Evolutionary conservation across 352 stramenopile species (phyloP).

Genomic region (Pythium scleroteichum): DNA sequence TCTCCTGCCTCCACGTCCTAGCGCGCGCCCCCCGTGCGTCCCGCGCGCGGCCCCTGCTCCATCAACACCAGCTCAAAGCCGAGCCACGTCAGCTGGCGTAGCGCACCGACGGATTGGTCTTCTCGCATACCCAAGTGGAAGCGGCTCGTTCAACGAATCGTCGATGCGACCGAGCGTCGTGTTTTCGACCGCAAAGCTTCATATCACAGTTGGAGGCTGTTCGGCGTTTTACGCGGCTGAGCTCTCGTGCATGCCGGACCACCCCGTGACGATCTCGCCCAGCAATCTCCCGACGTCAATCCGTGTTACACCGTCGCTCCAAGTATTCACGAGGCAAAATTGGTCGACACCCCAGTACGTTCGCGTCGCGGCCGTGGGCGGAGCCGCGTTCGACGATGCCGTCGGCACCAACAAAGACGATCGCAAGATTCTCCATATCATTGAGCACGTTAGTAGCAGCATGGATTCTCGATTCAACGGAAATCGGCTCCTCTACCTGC

Average conservation of each 20-base stretch:
- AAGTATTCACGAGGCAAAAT: conserved; percentile 50
- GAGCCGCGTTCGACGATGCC: conserved; percentile 31
- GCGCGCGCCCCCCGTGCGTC: background rate
- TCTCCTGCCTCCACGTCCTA: background rate
- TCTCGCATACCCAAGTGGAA: background rate
- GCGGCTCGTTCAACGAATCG: background rate
- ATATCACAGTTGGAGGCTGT: conserved; percentile 43
- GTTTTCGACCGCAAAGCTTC: conserved; percentile 36
- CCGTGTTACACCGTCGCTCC: conserved; percentile 45
- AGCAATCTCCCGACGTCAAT: conserved; percentile 51
- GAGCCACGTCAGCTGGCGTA: background rate
- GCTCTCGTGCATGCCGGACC: conserved; percentile 43
- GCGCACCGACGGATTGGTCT: background rate
- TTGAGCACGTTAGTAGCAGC: conserved; percentile 56
- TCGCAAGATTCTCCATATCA: conserved; percentile 28
- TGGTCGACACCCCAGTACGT: conserved; percentile 54
- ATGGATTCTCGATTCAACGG: conserved; percentile 50
- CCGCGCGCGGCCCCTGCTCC: background rate
- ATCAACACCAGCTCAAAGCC: background rate
- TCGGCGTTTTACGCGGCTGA: conserved; percentile 57
- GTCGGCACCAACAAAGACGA: conserved; percentile 25
- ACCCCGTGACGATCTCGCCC: conserved; percentile 46
- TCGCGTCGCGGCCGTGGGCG: conserved; percentile 41
- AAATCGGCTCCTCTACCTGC: conserved; percentile 39
- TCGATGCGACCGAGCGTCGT: conserved; percentile 35